phyloP scores from a whole-genome alignment of 176 grass and related monocot genomes.

The Zea mays region DNA sequence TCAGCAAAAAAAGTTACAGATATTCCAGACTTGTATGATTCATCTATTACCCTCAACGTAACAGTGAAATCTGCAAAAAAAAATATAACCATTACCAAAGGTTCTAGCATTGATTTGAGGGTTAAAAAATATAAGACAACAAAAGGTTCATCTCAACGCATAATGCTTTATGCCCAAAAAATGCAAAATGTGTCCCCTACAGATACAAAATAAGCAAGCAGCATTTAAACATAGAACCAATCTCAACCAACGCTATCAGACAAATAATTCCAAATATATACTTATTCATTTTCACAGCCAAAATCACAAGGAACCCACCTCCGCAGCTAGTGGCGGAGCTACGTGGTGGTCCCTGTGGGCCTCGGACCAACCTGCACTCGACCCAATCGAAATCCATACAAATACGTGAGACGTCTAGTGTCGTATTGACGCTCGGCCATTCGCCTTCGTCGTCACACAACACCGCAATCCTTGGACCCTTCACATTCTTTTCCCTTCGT shows the following conservation, averaged over 20 bases:
- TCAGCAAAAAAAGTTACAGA: slow-evolving; percentile 65
- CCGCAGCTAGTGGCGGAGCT: too few relatives aligned
- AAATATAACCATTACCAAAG: background rate
- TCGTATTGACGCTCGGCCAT: too few relatives aligned
- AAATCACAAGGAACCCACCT: too few relatives aligned
- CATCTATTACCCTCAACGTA: slow-evolving; percentile 69
- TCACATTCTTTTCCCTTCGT: too few relatives aligned
- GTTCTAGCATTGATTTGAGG: background rate
- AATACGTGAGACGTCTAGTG: too few relatives aligned
- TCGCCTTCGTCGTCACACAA: too few relatives aligned
- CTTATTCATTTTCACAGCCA: too few relatives aligned
- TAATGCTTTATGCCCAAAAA: background rate
- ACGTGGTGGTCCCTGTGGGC: too few relatives aligned
- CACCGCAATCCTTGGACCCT: too few relatives aligned
- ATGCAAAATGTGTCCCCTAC: background rate
- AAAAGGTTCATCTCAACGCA: background rate
- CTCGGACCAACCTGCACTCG: too few relatives aligned
- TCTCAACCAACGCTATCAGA: background rate
- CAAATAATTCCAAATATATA: background rate
- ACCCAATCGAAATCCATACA: too few relatives aligned
- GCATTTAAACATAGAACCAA: background rate
- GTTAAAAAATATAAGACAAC: background rate
- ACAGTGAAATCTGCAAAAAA: slow-evolving; percentile 63
- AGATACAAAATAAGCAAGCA: background rate
- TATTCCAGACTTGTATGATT: slow-evolving; percentile 48